Evolutionary conservation across 169 alveolate species (phyloP).

Genomic region (Eimeria praecox): DNA sequence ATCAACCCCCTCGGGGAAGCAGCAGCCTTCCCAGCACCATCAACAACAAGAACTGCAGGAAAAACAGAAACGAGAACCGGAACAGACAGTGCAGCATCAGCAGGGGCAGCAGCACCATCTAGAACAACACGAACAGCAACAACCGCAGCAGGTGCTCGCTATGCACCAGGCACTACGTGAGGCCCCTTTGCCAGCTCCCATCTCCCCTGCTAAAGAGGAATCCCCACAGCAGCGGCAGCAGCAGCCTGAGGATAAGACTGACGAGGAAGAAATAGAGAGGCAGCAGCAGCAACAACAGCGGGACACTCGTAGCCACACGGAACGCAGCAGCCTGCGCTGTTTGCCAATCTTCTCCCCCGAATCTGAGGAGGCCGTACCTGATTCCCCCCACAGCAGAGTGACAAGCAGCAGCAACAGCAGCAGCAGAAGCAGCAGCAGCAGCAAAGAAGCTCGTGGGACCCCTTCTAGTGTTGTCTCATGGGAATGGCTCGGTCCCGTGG

Average conservation of each 20-base stretch:
- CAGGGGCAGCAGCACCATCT: background rate
- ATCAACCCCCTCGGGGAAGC: background rate
- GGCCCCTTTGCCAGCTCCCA: background rate
- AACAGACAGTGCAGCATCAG: slow-evolving; percentile 49
- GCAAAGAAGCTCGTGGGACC: background rate
- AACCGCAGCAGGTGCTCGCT: background rate
- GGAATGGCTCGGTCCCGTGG: slow-evolving; percentile 49
- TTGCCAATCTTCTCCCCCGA: slow-evolving; percentile 27
- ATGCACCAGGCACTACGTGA: background rate
- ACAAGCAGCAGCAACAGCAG: background rate
- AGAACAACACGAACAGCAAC: background rate
- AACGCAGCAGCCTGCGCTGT: slow-evolving; percentile 32
- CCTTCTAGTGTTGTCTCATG: background rate
- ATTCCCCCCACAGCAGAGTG: background rate
- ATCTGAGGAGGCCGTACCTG: background rate
- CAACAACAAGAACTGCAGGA: background rate
- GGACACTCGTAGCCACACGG: background rate
- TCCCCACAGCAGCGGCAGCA: background rate
- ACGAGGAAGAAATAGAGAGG: background rate
- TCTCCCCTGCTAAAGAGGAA: background rate
- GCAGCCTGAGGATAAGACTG: background rate
- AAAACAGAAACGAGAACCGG: background rate
- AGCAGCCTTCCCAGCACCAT: background rate
- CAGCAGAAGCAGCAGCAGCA: slow-evolving; percentile 18
- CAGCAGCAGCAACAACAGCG: slow-evolving; percentile 29